These are phyloP conservation scores for Eudorina sp. DNA, from an alignment of 139 green algal species.

Conservation along the genomic window DNA sequence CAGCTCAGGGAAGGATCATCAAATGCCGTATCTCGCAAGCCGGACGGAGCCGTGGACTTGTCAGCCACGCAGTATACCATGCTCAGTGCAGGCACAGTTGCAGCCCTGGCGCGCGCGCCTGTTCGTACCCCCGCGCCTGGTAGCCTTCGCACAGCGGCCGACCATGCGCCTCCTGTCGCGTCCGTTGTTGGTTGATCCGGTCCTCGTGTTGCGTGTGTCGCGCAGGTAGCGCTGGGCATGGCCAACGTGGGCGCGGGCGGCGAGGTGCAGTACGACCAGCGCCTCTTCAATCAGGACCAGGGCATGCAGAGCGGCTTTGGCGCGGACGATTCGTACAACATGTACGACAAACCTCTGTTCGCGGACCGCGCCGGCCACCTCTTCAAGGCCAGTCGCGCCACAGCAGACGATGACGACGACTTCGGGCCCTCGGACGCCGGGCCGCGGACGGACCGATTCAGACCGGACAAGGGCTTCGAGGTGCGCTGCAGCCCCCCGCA, in stretches of 20 bases:
- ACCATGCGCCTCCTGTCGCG: no score
- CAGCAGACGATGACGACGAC: conserved; percentile 69
- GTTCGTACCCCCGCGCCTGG: no score
- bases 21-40: background rate
- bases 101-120: no score
- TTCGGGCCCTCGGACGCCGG: conserved; percentile 55
- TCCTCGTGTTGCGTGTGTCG: no score
- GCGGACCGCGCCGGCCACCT: conserved; percentile 79
- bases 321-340: conserved; percentile 92
- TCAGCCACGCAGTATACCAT: no score
- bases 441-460: conserved; percentile 80
- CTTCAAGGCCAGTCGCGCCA: conserved; percentile 68
- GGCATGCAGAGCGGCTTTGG: conserved; percentile 89
- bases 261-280: conserved; percentile 97
- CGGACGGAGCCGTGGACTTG: no score
- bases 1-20: background rate
- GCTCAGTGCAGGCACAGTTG: no score
- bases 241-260: conserved; percentile 61
- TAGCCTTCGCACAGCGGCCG: no score
- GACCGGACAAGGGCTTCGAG: conserved; percentile 92
- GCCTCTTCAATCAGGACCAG: conserved; percentile 98
- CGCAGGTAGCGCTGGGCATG: conserved; percentile 72
- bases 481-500: no score
- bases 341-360: conserved; percentile 98
- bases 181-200: no score